phyloP scores from a whole-genome alignment of 306 rosid species.

The Hippophae tibetana region DNA sequence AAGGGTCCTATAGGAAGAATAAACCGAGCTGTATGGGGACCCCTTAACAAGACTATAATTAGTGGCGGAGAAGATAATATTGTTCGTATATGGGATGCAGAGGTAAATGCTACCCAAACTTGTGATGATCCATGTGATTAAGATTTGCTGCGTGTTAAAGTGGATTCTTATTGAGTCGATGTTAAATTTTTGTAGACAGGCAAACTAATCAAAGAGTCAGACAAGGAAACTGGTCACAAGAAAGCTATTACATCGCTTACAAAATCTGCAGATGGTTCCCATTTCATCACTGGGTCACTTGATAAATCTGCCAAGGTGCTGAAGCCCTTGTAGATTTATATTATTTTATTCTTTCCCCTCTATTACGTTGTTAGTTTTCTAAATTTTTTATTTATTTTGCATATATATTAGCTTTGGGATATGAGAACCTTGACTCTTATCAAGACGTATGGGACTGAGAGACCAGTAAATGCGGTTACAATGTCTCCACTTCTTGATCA shows the following conservation, averaged over 20 bases:
- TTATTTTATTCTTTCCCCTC: neutral
- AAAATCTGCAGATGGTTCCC: slow-evolving; percentile 69
- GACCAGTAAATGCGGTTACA: slow-evolving; percentile 93
- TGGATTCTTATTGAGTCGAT: neutral
- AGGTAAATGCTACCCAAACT: slow-evolving; percentile 29
- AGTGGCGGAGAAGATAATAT: slow-evolving; percentile 89
- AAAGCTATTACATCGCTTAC: slow-evolving; percentile 59
- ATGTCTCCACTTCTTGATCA: slow-evolving; percentile 91
- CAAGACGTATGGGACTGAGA: slow-evolving; percentile 80
- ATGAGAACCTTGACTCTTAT: slow-evolving; percentile 66
- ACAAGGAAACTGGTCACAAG: slow-evolving; percentile 73
- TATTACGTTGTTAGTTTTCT: neutral
- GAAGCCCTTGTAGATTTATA: neutral
- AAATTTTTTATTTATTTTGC: slow-evolving; percentile 4
- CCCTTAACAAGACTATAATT: slow-evolving; percentile 62
- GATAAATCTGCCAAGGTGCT: slow-evolving; percentile 84
- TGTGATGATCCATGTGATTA: neutral
- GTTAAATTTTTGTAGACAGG: slow-evolving; percentile 49
- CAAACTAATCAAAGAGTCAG: slow-evolving; percentile 57
- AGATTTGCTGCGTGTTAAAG: neutral
- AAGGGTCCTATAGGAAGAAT: slow-evolving; percentile 93
- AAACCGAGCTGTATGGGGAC: slow-evolving; percentile 94
- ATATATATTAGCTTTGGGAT: slow-evolving; percentile 70
- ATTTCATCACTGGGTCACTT: slow-evolving; percentile 76
- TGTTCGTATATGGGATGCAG: slow-evolving; percentile 87